Percentiles rank a stretch among this genome's conserved stretches.
Conservation (phyloP, 371 early-diverging fungal genomes). For the Dinochytrium kinnereticum region DNA sequence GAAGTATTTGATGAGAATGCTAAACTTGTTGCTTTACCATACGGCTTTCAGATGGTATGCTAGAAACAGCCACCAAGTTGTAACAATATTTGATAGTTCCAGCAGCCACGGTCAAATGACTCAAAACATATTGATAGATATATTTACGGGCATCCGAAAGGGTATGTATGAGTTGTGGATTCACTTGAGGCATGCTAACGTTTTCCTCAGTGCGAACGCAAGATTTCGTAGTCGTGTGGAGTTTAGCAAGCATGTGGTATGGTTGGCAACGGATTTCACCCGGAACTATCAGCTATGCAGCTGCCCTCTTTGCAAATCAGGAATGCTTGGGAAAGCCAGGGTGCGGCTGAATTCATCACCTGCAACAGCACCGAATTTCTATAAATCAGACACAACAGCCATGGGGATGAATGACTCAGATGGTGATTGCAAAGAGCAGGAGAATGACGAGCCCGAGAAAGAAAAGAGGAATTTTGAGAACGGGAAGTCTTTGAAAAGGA, state of each 20-base stretch:
- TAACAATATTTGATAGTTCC: too few relatives aligned
- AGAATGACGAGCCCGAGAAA: too few relatives aligned
- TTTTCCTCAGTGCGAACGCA: not conserved
- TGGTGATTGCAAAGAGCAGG: too few relatives aligned
- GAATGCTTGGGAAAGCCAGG: not conserved
- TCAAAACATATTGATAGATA: not conserved
- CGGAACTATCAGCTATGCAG: not conserved
- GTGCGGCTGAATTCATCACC: not conserved
- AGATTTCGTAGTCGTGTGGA: not conserved
- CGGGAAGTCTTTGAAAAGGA: not conserved
- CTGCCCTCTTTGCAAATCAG: not conserved
- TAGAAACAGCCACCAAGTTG: not conserved
- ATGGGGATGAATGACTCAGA: too few relatives aligned
- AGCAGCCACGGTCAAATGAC: not conserved
- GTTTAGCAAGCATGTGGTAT: not conserved
- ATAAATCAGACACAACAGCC: too few relatives aligned
- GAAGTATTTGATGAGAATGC: not conserved
- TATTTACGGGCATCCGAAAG: constrained; percentile 6
- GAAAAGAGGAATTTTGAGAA: too few relatives aligned
- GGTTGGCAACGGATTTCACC: not conserved
- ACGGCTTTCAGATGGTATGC: not conserved
- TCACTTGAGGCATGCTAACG: too few relatives aligned
- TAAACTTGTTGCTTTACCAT: not conserved
- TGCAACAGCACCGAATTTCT: too few relatives aligned
- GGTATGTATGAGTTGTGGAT: too few relatives aligned